These are phyloP conservation scores for Phytophthora kernoviae DNA, from an alignment of 352 stramenopile species.

Conservation along the genomic window DNA sequence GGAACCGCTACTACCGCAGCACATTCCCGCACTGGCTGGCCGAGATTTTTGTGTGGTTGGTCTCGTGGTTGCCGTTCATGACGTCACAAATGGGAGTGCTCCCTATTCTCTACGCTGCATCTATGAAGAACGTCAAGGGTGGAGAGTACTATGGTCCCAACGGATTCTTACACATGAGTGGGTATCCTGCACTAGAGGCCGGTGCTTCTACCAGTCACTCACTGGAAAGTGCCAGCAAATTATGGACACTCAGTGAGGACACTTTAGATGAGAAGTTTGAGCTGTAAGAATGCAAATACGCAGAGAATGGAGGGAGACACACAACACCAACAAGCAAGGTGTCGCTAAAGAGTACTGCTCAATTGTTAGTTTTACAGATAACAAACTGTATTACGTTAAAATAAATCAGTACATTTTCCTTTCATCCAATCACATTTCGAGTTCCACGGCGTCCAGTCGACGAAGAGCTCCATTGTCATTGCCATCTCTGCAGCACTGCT, in stretches of 20 bases:
- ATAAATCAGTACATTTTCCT: not conserved
- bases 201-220: constrained; percentile 46
- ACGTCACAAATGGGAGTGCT: constrained; percentile 47
- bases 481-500: constrained; percentile 19
- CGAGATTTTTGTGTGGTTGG: constrained; percentile 39
- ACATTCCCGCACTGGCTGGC: constrained; percentile 40
- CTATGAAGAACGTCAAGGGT: constrained; percentile 37
- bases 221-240: constrained; percentile 30
- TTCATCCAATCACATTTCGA: constrained; percentile 23
- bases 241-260: constrained; percentile 64
- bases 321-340: constrained; percentile 2
- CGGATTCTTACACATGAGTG: constrained; percentile 42
- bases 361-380: constrained; percentile 4
- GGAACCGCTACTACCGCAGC: constrained; percentile 45
- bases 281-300: constrained; percentile 18
- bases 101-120: constrained; percentile 61
- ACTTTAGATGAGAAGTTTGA: constrained; percentile 38
- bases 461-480: constrained; percentile 23
- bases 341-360: constrained; percentile 24
- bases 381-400: constrained; percentile 14
- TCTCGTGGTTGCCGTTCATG: constrained; percentile 53
- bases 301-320: no score
- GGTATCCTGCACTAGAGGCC: constrained; percentile 48
- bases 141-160: constrained; percentile 62
- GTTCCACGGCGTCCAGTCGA: constrained; percentile 34